Evolutionary conservation across 345 rosid species (phyloP), one percentile per base, ranked within the genome.

Genomic region (Eutrema yunnanense): DNA sequence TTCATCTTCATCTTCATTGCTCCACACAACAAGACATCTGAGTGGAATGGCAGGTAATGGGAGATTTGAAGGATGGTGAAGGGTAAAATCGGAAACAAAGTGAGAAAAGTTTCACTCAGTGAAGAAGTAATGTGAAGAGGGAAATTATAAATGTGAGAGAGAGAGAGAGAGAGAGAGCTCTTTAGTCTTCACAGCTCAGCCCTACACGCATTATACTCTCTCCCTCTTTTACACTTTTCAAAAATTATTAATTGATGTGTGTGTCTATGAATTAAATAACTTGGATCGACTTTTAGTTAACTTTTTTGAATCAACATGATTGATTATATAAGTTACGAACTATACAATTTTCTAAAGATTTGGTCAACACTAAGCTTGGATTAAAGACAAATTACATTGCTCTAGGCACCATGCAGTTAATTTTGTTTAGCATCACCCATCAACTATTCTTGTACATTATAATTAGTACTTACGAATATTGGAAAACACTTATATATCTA

Each of bases 1-100:
- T n/a, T n/a, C n/a, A n/a, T 90, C 85, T 83, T 80, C 81, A 58
- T 79, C 92, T 79, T 90, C 92, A 90, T 85, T 86, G 86, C 92
- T 87, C 76, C 90, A 85, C 81, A 69, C 48, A 62, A 62, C 8
- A 75, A 86, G 87, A 82, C 91, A 90, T 87, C 78, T 83, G 50
- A 72, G 62, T 40, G 42, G 48, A 36, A 14, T 65, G 71, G 72
- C 27, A 65, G 38, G 8, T 5, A 43, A 30, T 59, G 56, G 8
- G 64, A 75, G 61, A 68, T 75, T 61, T 53, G 79, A 75, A 75
- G 30, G 62, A 43, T 22, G 69, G 5, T 6, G 43, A 62, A 69
- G 57, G 65, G 47, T 75, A 63, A 30, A 47, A 61, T 41, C 32
- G 52, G 72, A 73, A 52, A 63, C 38, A 2, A 29, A 43, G 40